Conservation (phyloP, 306 rosid species). For the Phaseolus lunatus region DNA sequence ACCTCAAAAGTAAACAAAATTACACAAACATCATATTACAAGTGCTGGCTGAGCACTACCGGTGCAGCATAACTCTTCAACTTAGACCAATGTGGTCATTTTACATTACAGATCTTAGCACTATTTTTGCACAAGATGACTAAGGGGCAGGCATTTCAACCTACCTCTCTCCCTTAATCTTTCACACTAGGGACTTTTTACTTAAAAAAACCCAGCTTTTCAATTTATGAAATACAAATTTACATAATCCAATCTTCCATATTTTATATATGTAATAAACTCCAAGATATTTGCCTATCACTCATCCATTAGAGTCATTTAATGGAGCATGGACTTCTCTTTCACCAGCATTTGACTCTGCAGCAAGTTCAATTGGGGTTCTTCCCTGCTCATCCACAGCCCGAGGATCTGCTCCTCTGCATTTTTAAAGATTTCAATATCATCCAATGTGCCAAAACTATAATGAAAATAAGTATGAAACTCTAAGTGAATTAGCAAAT, state of each 20-base stretch:
- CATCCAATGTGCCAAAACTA: slow-evolving; percentile 9
- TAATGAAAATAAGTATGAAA: slow-evolving; percentile 17
- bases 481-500: neutral
- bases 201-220: slow-evolving; percentile 59
- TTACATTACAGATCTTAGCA: slow-evolving; percentile 59
- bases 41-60: slow-evolving; percentile 49
- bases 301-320: slow-evolving; percentile 76
- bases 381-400: slow-evolving; percentile 85
- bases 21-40: slow-evolving; percentile 59
- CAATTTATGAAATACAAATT: slow-evolving; percentile 63
- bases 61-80: slow-evolving; percentile 49
- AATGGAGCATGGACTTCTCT: slow-evolving; percentile 63
- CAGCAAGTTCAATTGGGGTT: slow-evolving; percentile 77
- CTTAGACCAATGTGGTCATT: slow-evolving; percentile 65
- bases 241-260: slow-evolving; percentile 69
- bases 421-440: slow-evolving; percentile 42
- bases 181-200: slow-evolving; percentile 52
- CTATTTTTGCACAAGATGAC: slow-evolving; percentile 54
- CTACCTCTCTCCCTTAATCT: slow-evolving; percentile 70
- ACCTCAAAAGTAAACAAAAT: slow-evolving; percentile 63
- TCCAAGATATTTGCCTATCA: slow-evolving; percentile 44
- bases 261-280: slow-evolving; percentile 50
- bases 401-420: slow-evolving; percentile 96
- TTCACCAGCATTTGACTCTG: slow-evolving; percentile 73
- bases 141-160: slow-evolving; percentile 73